These are phyloP conservation scores for Tolypocladium tropicale DNA, from an alignment of 2,329 filamentous ascomycete genomes.

Conservation along the genomic window DNA sequence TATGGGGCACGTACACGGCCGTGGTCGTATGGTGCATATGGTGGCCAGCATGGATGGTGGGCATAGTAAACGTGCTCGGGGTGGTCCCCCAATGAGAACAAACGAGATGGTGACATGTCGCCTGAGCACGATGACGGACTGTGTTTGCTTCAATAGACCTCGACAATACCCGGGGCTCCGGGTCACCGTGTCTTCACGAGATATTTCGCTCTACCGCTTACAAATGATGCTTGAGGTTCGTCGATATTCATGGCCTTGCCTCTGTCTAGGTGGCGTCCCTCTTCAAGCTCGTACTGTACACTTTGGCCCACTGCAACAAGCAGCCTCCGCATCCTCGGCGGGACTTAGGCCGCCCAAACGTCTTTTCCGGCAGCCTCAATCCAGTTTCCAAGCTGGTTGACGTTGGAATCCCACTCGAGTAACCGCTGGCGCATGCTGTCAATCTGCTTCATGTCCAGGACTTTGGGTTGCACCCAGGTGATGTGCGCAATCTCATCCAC, in stretches of 20 bases:
- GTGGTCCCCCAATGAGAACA: conserved; percentile 8
- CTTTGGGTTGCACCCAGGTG: conserved; percentile 98
- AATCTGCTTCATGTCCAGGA: conserved; percentile 91
- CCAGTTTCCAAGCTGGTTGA: conserved; percentile 94
- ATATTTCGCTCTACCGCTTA: not conserved
- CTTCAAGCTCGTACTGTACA: not conserved
- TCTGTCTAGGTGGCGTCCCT: not conserved
- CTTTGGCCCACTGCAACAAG: not conserved
- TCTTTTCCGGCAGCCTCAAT: conserved; percentile 90
- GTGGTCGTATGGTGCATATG: conserved; percentile 90
- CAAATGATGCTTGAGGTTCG: not conserved
- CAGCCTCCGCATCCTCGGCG: not conserved
- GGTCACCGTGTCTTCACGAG: not conserved
- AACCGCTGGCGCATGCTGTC: conserved; percentile 80
- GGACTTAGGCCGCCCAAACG: conserved; percentile 79
- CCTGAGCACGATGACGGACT: not conserved
- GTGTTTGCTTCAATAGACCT: not conserved
- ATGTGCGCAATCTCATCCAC: conserved; percentile 90
- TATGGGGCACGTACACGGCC: conserved; percentile 82
- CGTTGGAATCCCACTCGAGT: conserved; percentile 90
- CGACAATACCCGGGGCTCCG: not conserved
- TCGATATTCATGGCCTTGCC: not conserved
- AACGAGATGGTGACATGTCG: not conserved
- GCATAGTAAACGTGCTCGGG: conserved; percentile 43
- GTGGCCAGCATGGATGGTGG: conserved; percentile 85